Base-by-base conservation (phyloP, 23 red algal species). In the Gracilaria gracilis region DNA sequence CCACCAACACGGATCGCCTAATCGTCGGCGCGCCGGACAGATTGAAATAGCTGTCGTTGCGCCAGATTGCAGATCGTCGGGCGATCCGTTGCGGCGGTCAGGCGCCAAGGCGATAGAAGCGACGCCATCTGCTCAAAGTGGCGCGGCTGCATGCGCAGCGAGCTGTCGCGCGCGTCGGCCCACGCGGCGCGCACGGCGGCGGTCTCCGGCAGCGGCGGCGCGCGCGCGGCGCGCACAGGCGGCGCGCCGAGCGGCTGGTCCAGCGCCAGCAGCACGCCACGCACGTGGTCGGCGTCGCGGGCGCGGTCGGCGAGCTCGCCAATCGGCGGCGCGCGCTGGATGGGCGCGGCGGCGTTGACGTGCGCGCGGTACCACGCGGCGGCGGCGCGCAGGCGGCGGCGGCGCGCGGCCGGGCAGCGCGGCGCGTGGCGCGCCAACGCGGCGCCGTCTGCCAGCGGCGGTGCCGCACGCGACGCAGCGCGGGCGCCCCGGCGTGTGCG, bases 81-180 rank as follows among this genome's bases (percentile, higher is more conserved):
- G n/a, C n/a, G n/a, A n/a, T n/a, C n/a, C n/a, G n/a, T n/a, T 67
- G 62, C 62, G 5, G 33, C 33, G 5, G 44, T 12, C 12, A 25
- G 7, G 58, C 19, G 51, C 53, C 19, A 78, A n/a, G n/a, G 47
- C 20, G 67, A 14, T 19, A 32, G 20, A 9, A 89, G 70, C 37
- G 70, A 7, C 4, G 28, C 47, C 15, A 78, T 77, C 34, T 89
- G 85, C 37, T 37, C 33, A 37, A 89, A 89, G 70, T 89, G 85
- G 23, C 73, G 75, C n/a, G 82, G 53, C 37, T 89, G 32, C 50
- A 89, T 48, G 9, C 53, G 44, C 13, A 89, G 38, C 20, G 66
- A 61, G 50, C 59, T 71, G 85, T 89, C 66, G 29, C 53, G 67
- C 34, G 25, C 19, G 34, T 89, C 73, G 71, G 65, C 35, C 85